Evolutionary conservation across 345 rosid species (phyloP).

Genomic region (Populus alba): DNA sequence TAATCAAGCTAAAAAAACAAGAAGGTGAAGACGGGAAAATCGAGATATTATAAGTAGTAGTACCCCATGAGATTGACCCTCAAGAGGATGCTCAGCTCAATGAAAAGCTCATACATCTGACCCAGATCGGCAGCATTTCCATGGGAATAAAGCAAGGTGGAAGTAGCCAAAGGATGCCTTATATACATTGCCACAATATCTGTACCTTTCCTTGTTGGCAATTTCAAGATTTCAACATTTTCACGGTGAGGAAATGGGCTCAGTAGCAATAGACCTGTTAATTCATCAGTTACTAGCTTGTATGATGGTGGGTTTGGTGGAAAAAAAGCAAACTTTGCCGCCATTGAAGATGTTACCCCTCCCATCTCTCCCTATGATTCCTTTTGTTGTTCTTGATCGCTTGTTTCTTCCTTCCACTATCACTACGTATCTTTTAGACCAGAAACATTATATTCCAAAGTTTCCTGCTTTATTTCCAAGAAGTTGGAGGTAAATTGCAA

Average conservation of each 20-base stretch:
- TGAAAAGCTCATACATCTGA: constrained; percentile 97
- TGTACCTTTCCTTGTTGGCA: constrained; percentile 72
- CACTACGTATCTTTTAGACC: constrained; percentile 1
- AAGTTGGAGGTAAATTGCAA: background rate
- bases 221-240: constrained; percentile 72
- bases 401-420: background rate
- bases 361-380: constrained; percentile 50
- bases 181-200: constrained; percentile 79
- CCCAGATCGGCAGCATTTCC: constrained; percentile 97
- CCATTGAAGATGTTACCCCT: constrained; percentile 97
- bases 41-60: background rate
- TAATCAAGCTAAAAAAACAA: background rate
- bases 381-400: background rate
- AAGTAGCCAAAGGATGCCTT: constrained; percentile 81
- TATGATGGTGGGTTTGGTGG: constrained; percentile 94
- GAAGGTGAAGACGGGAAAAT: background rate
- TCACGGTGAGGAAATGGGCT: constrained; percentile 82
- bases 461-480: too few species aligned
- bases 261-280: constrained; percentile 64
- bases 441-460: constrained; percentile 11
- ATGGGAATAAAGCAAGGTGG: constrained; percentile 85
- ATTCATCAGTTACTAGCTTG: constrained; percentile 51
- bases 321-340: constrained; percentile 90
- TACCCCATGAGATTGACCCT: constrained; percentile 95
- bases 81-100: constrained; percentile 87